These are phyloP conservation scores for Stylosanthes scabra DNA, from an alignment of 331 rosid species.

Conservation along the genomic window DNA sequence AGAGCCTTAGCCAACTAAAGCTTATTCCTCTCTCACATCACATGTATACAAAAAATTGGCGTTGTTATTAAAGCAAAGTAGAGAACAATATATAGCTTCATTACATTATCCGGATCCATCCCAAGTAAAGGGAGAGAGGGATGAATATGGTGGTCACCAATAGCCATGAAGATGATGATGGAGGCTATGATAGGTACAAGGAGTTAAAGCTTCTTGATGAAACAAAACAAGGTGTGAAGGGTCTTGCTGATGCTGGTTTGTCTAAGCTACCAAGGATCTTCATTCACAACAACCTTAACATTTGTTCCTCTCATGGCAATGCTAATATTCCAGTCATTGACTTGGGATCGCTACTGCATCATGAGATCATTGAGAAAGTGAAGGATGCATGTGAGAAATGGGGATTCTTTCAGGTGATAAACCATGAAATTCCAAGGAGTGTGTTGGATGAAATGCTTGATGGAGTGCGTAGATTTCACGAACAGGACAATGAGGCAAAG, in stretches of 20 bases:
- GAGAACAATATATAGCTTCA: no score
- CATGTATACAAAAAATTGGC: no score
- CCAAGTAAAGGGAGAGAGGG: no score
- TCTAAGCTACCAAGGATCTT: constrained; percentile 29
- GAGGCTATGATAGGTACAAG: constrained; percentile 3
- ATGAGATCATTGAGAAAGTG: constrained; percentile 3
- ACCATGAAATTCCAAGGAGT: constrained; percentile 25
- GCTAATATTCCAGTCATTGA: constrained; percentile 24
- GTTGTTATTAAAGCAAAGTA: no score
- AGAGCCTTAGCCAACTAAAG: no score
- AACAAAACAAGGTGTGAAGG: constrained; percentile 33
- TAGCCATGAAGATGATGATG: neutral
- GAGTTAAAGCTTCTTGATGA: constrained; percentile 36
- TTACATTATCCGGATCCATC: no score
- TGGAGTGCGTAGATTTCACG: constrained; percentile 32
- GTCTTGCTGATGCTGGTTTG: constrained; percentile 37
- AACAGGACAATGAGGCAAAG: constrained; percentile 26
- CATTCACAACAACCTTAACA: neutral
- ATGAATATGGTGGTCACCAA: neutral
- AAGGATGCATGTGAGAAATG: constrained; percentile 31
- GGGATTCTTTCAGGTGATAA: constrained; percentile 31
- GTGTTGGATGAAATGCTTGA: constrained; percentile 28
- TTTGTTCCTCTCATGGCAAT: neutral
- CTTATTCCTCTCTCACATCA: no score
- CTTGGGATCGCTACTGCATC: constrained; percentile 3